Conservation (phyloP, 2,329 filamentous ascomycete genomes). For the Whalleya microplaca region DNA sequence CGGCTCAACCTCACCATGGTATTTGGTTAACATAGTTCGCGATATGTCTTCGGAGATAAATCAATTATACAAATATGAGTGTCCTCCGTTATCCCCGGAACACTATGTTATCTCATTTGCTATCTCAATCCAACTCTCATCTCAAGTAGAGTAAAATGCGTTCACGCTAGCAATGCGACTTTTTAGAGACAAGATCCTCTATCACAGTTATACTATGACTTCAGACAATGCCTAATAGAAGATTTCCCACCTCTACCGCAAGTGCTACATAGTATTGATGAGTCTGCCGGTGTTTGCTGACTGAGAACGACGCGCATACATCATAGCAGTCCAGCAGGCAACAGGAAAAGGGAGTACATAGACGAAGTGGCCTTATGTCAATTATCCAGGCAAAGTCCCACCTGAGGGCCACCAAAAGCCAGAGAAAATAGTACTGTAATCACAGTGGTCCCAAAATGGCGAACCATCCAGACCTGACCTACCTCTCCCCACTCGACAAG, state of each 20-base stretch:
- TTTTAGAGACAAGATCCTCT: background rate
- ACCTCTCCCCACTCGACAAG: conserved; percentile 33
- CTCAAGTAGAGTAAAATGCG: background rate
- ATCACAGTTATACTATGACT: background rate
- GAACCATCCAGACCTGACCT: background rate
- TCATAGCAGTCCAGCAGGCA: background rate
- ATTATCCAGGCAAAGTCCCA: background rate
- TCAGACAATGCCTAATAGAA: background rate
- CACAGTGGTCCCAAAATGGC: conserved; percentile 8
- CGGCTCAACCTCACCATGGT: background rate
- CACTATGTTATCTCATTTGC: background rate
- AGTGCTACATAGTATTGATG: background rate
- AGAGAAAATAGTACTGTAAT: background rate
- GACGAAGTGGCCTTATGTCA: background rate
- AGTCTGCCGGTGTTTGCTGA: background rate
- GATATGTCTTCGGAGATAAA: background rate
- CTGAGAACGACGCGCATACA: background rate
- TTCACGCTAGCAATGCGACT: background rate
- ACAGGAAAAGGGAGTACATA: background rate
- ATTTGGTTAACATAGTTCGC: no score
- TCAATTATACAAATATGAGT: background rate
- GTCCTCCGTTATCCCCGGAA: background rate
- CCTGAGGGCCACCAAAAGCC: background rate
- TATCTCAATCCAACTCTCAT: background rate
- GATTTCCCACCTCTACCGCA: background rate